Evolutionary conservation across 768 basidiomycete genomes (phyloP), one percentile per base, ranked within the genome.

Genomic region (Baorangia bicolor): DNA sequence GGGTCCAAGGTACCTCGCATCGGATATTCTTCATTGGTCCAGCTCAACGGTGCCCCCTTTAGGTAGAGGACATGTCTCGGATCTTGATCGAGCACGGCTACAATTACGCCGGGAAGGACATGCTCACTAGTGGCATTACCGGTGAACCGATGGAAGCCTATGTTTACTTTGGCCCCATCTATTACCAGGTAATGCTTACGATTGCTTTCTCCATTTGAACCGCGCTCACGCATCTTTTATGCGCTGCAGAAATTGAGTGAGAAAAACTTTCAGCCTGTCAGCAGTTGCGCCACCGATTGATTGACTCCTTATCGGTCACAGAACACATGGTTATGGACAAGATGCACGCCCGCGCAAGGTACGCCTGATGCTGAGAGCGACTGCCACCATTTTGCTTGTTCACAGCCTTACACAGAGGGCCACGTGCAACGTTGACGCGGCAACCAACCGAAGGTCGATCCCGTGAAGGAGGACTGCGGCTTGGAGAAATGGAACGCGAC

Each of bases 291-390:
- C 46, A 47, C 50, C 7, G 47, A 35, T 38, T 47, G 37, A 52
- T 45, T 62, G n/a, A 64, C 60, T 64, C 50, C 21, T 56, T 60
- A 56, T 51, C 23, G 55, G 23, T 37, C 47, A 38, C 62, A 90
- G 87, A 95, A 78, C 95, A 96, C 76, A 98, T 98, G 96, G 96
- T 98, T 48, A 90, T 98, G 88, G 97, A 99, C 80, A 99, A 99
- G 80, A 99, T 99, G 97, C 97, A 99, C 65, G 97, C 97, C 61
- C 88, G 97, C 55, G 94, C 97, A 48, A 88, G 93, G 92, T 88
- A 71, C 64, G 79, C 35, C 27, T 25, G 38, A 31, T 48, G 42
- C 49, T 55, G 59, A 62, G 48, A 50, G 61, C 56, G 50, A 39
- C 28, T 39, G 35, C 5, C 39, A 23, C 14, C 25, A 20, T 9